Evolutionary conservation across 495 filamentous ascomycete genomes (phyloP).

Genomic region (Eremomyces bilateralis): DNA sequence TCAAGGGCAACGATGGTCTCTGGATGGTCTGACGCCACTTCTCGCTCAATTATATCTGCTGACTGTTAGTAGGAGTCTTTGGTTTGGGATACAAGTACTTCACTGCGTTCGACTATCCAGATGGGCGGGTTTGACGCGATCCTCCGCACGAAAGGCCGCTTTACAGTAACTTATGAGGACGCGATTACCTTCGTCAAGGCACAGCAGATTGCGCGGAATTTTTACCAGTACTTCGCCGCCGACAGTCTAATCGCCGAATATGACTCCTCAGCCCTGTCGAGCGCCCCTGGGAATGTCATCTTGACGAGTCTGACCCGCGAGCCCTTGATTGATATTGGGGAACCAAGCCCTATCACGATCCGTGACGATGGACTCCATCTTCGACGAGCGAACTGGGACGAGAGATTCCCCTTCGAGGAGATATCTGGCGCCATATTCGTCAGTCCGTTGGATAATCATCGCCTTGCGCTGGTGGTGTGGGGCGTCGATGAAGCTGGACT

Average conservation of each 20-base stretch:
- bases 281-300: too few relatives aligned
- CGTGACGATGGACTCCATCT: too few relatives aligned
- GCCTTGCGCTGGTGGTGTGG: constrained; percentile 35
- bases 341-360: too few relatives aligned
- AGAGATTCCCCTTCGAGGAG: too few relatives aligned
- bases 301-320: too few relatives aligned
- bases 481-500: constrained; percentile 25
- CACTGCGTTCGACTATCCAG: constrained; percentile 22
- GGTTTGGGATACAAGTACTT: constrained; percentile 1
- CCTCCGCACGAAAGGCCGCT: constrained; percentile 22
- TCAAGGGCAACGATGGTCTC: too few relatives aligned
- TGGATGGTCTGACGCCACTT: too few relatives aligned
- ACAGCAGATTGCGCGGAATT: constrained; percentile 34
- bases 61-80: neutral
- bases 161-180: constrained; percentile 22
- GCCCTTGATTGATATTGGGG: too few relatives aligned
- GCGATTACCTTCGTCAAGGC: constrained; percentile 17
- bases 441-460: constrained; percentile 21
- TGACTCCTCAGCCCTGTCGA: too few relatives aligned
- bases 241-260: constrained; percentile 32
- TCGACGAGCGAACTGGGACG: too few relatives aligned
- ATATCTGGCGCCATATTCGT: constrained; percentile 23
- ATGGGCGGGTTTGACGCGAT: constrained; percentile 30
- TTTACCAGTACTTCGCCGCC: constrained; percentile 35
- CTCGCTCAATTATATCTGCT: too few relatives aligned